Conservation (phyloP, 345 rosid genomes). For the Noccaea caerulescens region DNA sequence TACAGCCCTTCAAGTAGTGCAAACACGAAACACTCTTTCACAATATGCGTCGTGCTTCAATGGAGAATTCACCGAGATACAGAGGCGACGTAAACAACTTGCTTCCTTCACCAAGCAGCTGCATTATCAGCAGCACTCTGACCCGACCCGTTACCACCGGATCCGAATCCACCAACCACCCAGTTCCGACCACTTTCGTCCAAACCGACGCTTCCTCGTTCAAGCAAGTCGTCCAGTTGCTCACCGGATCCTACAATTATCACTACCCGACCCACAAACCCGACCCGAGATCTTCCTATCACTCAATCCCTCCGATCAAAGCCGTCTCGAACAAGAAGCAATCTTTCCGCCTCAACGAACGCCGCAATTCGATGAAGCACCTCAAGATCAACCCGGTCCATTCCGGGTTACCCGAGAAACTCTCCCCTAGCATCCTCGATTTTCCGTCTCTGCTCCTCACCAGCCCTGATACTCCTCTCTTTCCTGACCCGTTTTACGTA, state of each 20-base stretch:
- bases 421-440: conserved; percentile 78
- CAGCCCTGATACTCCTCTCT: conserved; percentile 80
- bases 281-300: conserved; percentile 46
- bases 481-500: conserved; percentile 69
- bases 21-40: background rate
- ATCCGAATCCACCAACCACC: conserved; percentile 56
- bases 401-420: conserved; percentile 62
- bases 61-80: conserved; percentile 57
- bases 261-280: conserved; percentile 26
- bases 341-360: conserved; percentile 69
- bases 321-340: conserved; percentile 58
- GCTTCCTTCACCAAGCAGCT: conserved; percentile 45
- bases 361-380: conserved; percentile 74
- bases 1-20: background rate
- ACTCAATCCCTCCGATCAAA: conserved; percentile 75
- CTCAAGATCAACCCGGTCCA: conserved; percentile 72
- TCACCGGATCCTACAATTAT: conserved; percentile 61
- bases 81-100: conserved; percentile 39
- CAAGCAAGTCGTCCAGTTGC: conserved; percentile 88
- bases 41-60: conserved; percentile 32
- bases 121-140: conserved; percentile 6
- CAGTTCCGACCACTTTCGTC: conserved; percentile 73
- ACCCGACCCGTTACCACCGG: conserved; percentile 53
- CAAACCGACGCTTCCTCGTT: conserved; percentile 79
- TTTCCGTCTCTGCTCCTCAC: conserved; percentile 74